Conservation (phyloP, 805 yeast species). For the Isabelozyma pseudorhagii region DNA sequence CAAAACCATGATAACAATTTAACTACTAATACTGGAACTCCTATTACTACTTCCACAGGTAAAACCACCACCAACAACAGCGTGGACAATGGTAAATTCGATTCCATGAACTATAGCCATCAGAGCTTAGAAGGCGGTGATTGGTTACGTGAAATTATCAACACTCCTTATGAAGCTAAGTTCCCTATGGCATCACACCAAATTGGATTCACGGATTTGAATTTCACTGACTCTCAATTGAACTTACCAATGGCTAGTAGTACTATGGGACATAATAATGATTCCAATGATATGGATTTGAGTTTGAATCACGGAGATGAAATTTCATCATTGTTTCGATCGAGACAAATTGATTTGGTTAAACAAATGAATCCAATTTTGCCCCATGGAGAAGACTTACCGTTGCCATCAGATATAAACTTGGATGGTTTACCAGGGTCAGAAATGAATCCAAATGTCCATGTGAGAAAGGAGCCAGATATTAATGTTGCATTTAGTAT, state of each 20-base stretch:
- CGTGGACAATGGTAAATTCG: not conserved
- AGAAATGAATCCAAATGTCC: not conserved
- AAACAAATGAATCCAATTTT: conserved; percentile 32
- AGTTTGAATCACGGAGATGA: conserved; percentile 34
- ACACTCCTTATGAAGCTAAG: conserved; percentile 60
- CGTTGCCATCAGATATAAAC: not conserved
- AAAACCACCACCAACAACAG: not conserved
- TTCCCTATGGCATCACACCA: conserved; percentile 52
- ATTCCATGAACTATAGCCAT: not conserved
- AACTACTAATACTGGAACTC: not conserved
- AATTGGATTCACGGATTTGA: conserved; percentile 54
- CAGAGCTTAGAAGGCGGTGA: conserved; percentile 32
- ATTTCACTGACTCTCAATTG: conserved; percentile 11
- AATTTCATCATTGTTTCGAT: conserved; percentile 58
- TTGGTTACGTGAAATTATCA: conserved; percentile 71
- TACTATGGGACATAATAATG: conserved; percentile 6
- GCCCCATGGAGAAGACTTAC: not conserved
- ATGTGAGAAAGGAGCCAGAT: not conserved
- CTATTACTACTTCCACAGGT: conserved; percentile 1
- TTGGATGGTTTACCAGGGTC: not conserved
- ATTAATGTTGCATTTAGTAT: conserved; percentile 15
- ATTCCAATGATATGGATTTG: not conserved
- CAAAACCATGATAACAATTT: not conserved
- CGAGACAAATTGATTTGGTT: conserved; percentile 64
- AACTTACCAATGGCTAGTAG: conserved; percentile 20